Evolutionary conservation across 768 basidiomycete genomes (phyloP).

Genomic region (Podaxis sp.): DNA sequence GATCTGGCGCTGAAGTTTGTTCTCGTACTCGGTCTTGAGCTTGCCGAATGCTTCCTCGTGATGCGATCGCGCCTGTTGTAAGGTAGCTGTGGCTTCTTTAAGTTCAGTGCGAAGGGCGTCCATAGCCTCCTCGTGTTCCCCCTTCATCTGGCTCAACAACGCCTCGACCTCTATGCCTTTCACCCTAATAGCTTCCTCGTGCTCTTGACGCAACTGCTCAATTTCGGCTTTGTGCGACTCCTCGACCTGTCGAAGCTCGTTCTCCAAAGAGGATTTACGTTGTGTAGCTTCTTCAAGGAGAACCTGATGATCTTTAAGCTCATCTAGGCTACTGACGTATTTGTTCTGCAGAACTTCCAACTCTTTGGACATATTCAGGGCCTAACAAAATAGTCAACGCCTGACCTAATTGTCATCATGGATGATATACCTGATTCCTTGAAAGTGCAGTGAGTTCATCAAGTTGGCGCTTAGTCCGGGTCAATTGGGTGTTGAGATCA

Average conservation of each 20-base stretch:
- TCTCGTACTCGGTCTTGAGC: constrained; percentile 49
- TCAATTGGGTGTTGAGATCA: constrained; percentile 61
- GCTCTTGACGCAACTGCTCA: constrained; percentile 44
- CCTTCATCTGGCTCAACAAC: constrained; percentile 8
- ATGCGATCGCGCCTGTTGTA: constrained; percentile 47
- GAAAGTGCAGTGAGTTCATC: constrained; percentile 80
- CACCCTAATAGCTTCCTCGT: constrained; percentile 36
- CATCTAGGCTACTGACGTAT: constrained; percentile 25
- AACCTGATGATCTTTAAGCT: constrained; percentile 36
- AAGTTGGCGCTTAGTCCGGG: constrained; percentile 68
- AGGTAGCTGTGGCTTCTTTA: constrained; percentile 32
- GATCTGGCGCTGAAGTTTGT: constrained; percentile 46
- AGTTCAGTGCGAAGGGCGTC: constrained; percentile 40
- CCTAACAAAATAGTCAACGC: constrained; percentile 33
- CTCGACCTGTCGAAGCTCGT: constrained; percentile 47
- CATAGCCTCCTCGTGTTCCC: constrained; percentile 41
- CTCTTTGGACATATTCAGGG: constrained; percentile 84
- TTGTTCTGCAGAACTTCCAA: constrained; percentile 68
- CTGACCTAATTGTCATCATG: not conserved
- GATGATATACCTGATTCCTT: constrained; percentile 67
- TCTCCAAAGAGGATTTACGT: constrained; percentile 52
- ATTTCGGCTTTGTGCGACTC: constrained; percentile 43
- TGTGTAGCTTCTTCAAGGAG: constrained; percentile 50
- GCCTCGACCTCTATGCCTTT: constrained; percentile 18
- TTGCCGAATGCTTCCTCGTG: constrained; percentile 60